Conservation (phyloP, 2,329 filamentous ascomycete genomes). For the Aspergillus spinulosporus region DNA sequence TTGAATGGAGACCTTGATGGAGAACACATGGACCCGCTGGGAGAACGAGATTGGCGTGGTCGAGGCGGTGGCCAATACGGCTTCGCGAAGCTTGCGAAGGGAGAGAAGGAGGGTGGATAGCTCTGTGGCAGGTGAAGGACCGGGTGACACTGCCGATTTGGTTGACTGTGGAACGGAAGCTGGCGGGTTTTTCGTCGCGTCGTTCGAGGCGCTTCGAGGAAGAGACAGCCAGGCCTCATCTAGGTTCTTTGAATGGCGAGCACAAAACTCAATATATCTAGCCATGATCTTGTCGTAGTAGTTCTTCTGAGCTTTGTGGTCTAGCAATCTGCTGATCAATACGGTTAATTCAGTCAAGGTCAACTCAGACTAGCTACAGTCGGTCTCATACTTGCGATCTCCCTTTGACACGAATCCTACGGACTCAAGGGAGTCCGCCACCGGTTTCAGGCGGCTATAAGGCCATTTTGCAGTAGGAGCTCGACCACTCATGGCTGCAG, state of each 20-base stretch:
- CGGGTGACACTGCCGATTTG: constrained; percentile 25
- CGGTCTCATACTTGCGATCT: constrained; percentile 67
- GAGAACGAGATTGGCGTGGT: constrained; percentile 77
- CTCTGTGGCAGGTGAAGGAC: constrained; percentile 57
- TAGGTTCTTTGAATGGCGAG: constrained; percentile 70
- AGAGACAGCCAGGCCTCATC: constrained; percentile 73
- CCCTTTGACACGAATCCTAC: constrained; percentile 90
- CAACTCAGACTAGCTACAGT: not conserved
- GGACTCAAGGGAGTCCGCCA: constrained; percentile 74
- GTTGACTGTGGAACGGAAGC: constrained; percentile 28
- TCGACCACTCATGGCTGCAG: constrained; percentile 23
- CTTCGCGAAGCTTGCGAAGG: constrained; percentile 89
- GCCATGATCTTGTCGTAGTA: constrained; percentile 88
- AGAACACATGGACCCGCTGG: constrained; percentile 87
- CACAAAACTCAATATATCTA: constrained; percentile 87
- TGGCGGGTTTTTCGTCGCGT: constrained; percentile 44
- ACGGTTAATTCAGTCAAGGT: constrained; percentile 22
- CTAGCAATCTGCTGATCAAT: constrained; percentile 58
- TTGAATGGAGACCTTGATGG: constrained; percentile 79
- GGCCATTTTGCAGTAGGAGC: constrained; percentile 21
- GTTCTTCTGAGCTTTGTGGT: constrained; percentile 74
- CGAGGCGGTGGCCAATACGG: constrained; percentile 70
- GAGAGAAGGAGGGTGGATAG: constrained; percentile 76
- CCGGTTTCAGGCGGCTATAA: constrained; percentile 63
- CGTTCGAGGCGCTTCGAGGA: constrained; percentile 38